Conservation (phyloP, 2,329 filamentous ascomycete species). For the Sclerotinia subarctica region DNA sequence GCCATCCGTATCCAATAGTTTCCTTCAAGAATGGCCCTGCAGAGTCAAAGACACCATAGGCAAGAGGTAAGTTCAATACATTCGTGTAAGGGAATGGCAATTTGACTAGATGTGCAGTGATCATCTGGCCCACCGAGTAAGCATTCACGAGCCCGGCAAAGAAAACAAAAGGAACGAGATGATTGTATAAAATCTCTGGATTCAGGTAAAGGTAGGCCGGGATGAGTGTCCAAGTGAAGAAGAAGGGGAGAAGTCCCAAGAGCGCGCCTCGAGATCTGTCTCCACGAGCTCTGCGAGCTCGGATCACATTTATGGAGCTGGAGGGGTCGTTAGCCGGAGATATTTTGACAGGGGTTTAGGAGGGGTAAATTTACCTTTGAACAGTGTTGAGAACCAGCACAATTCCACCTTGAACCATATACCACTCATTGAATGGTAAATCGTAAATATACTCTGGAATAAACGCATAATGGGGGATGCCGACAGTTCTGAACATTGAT, state of each 20-base stretch:
- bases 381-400: constrained; percentile 84
- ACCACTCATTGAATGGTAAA: constrained; percentile 87
- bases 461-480: constrained; percentile 56
- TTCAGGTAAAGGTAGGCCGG: constrained; percentile 79
- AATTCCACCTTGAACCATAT: constrained; percentile 78
- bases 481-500: constrained; percentile 73
- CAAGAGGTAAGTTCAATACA: constrained; percentile 73
- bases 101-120: constrained; percentile 88
- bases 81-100: constrained; percentile 88
- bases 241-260: constrained; percentile 79
- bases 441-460: constrained; percentile 72
- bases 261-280: constrained; percentile 72
- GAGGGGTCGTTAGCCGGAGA: constrained; percentile 25
- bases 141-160: constrained; percentile 90
- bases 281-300: constrained; percentile 69
- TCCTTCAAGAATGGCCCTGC: constrained; percentile 66
- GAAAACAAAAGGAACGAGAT: constrained; percentile 85
- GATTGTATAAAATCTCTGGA: constrained; percentile 74
- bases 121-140: constrained; percentile 93
- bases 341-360: constrained; percentile 27
- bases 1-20: constrained; percentile 62
- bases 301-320: constrained; percentile 78
- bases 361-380: constrained; percentile 48
- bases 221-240: constrained; percentile 72
- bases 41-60: constrained; percentile 75